These are phyloP conservation scores for Hondaea fermentalgiana DNA, from an alignment of 108 stramenopile genomes.

Conservation along the genomic window DNA sequence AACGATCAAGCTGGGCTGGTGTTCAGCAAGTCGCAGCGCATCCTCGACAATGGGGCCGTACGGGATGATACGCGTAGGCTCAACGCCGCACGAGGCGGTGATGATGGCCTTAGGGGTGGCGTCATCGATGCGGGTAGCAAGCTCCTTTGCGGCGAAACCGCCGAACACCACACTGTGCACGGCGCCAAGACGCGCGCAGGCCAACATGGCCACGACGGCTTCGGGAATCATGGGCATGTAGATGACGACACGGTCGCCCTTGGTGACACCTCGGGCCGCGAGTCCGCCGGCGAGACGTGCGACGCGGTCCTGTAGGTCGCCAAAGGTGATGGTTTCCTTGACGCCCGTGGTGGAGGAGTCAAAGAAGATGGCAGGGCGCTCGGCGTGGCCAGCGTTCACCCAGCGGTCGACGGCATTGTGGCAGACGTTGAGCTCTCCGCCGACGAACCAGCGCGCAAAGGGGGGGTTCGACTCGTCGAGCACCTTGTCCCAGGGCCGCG, in stretches of 20 bases:
- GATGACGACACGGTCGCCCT: slow-evolving; percentile 64
- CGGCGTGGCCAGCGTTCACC: slow-evolving; percentile 49
- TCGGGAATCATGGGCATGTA: slow-evolving; percentile 79
- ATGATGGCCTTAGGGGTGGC: slow-evolving; percentile 61
- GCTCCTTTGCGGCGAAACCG: slow-evolving; percentile 64
- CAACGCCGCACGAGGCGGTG: slow-evolving; percentile 54
- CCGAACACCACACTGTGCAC: slow-evolving; percentile 75
- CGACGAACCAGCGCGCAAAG: background rate
- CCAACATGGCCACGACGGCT: slow-evolving; percentile 64
- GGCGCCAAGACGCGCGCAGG: slow-evolving; percentile 66
- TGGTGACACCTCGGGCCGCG: slow-evolving; percentile 43
- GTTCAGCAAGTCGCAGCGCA: slow-evolving; percentile 50
- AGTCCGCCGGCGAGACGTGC: slow-evolving; percentile 47
- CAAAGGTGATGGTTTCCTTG: slow-evolving; percentile 43
- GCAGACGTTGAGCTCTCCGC: slow-evolving; percentile 61
- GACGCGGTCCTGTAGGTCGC: slow-evolving; percentile 56
- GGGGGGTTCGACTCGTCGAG: background rate
- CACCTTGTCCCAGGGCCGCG: background rate
- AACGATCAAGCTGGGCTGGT: slow-evolving; percentile 39
- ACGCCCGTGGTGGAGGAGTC: slow-evolving; percentile 53
- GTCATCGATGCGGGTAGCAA: slow-evolving; percentile 59
- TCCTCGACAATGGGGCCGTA: slow-evolving; percentile 59
- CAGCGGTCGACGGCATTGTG: slow-evolving; percentile 66
- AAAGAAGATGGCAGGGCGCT: slow-evolving; percentile 55
- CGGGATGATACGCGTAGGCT: slow-evolving; percentile 40